phyloP scores from a whole-genome alignment of 208 protist genomes.

The Leishmania amazonensis region DNA sequence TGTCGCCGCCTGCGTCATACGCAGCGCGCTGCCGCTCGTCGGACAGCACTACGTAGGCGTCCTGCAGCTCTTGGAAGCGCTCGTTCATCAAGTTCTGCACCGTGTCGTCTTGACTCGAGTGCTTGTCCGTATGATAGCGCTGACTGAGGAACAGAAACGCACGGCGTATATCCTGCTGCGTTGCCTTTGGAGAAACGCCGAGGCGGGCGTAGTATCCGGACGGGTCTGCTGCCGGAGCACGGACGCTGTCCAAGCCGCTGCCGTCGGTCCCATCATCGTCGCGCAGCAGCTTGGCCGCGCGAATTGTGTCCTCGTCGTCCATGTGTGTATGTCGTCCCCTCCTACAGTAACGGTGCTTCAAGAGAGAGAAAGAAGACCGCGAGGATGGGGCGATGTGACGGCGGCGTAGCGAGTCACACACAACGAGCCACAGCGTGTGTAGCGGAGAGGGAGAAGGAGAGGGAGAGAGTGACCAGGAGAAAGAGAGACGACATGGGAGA shows the following conservation, averaged over 20 bases:
- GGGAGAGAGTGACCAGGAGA: neutral
- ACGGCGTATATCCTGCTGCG: constrained; percentile 66
- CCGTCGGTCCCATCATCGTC: constrained; percentile 24
- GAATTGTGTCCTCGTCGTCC: constrained; percentile 28
- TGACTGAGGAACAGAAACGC: constrained; percentile 82
- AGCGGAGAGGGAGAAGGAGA: neutral
- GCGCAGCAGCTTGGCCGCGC: constrained; percentile 24
- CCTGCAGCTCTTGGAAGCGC: constrained; percentile 79
- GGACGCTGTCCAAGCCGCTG: neutral
- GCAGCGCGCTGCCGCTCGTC: constrained; percentile 72
- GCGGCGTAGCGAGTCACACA: neutral
- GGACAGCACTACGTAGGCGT: constrained; percentile 80
- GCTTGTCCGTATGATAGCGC: constrained; percentile 90
- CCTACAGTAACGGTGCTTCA: neutral
- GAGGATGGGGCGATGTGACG: neutral
- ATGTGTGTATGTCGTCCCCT: neutral
- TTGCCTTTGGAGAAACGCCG: constrained; percentile 50
- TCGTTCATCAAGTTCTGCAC: constrained; percentile 72
- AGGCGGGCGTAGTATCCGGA: constrained; percentile 83
- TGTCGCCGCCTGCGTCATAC: constrained; percentile 69
- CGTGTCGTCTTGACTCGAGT: constrained; percentile 39
- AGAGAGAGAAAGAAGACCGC: constrained; percentile 5
- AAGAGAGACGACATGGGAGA: neutral
- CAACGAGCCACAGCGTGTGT: neutral
- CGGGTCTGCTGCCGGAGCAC: constrained; percentile 33